Base-by-base conservation (phyloP, 306 rosid species). In the Quercus ilex region DNA sequence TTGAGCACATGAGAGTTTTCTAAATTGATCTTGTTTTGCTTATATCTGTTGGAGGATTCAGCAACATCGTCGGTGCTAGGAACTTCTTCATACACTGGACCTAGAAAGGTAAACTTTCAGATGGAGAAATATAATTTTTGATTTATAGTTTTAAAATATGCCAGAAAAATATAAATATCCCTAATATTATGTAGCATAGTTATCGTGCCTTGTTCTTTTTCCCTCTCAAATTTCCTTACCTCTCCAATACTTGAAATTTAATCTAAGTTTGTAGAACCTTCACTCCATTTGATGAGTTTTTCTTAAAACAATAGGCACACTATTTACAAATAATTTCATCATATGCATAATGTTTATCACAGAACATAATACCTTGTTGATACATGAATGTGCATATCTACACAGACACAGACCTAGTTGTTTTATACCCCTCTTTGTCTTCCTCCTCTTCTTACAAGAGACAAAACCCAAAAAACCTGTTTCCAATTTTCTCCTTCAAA, bases 1-100 rank as follows among this genome's bases (percentile, higher is more conserved):
- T 78, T 67, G 76, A 90, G 80, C 75, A 88, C 78, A 59, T 73
- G 60, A 46, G 79, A 69, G 82, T 85, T 81, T 82, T 86, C 88
- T 53, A 52, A 68, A 68, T 78, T 59, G 71, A 25, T 74, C 55
- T 82, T 87, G 76, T 73, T 74, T 53, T 62, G 79, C 64, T 12
- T 60, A 77, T 12, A 52, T 74, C 82, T 65, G n/a, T 70, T 23
- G 51, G 89, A 83, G 77, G 80, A 79, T 89, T 80, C 91, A 51
- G 84, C 83, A 56, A 13, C 76, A 74, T 80, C 81, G 41, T 89
- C 90, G 60, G 20, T 79, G 78, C 77, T 84, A 65, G 84, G 85
- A 49, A 90, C 86, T 81, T 83, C 83, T 73, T 69, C 82, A 69
- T 90, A 89, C 80, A 8, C 55, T 19, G 78, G 75, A 82, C 78